Evolutionary conservation across 495 filamentous ascomycete genomes (phyloP).

Genomic region (Tuber aestivum): DNA sequence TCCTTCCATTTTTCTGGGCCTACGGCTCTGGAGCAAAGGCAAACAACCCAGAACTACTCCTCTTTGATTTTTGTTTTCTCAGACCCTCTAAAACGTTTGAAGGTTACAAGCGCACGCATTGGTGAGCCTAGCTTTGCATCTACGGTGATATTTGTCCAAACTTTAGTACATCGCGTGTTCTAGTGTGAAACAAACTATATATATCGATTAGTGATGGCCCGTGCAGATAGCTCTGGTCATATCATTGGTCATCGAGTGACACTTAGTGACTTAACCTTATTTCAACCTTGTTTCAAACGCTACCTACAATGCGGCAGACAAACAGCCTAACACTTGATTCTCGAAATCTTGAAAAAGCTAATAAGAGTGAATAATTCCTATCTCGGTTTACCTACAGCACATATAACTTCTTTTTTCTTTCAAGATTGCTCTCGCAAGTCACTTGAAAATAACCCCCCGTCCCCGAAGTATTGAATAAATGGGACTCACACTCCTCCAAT

Average conservation of each 20-base stretch:
- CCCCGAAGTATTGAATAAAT: neutral
- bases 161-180: neutral
- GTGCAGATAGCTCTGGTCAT: neutral
- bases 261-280: neutral
- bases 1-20: neutral
- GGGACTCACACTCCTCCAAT: neutral
- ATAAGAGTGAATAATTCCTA: neutral
- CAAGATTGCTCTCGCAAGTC: neutral
- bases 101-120: neutral
- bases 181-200: neutral
- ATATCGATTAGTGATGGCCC: neutral
- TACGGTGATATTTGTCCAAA: neutral
- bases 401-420: neutral
- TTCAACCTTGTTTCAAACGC: neutral
- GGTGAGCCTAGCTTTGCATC: neutral
- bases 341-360: neutral
- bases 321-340: neutral
- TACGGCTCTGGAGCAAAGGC: neutral
- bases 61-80: neutral
- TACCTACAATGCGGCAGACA: neutral
- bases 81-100: neutral
- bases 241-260: neutral
- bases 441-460: no score
- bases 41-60: neutral
- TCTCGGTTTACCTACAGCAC: neutral